phyloP scores from a whole-genome alignment of 768 basidiomycete genomes.

The Psilocybe tampanensis region DNA sequence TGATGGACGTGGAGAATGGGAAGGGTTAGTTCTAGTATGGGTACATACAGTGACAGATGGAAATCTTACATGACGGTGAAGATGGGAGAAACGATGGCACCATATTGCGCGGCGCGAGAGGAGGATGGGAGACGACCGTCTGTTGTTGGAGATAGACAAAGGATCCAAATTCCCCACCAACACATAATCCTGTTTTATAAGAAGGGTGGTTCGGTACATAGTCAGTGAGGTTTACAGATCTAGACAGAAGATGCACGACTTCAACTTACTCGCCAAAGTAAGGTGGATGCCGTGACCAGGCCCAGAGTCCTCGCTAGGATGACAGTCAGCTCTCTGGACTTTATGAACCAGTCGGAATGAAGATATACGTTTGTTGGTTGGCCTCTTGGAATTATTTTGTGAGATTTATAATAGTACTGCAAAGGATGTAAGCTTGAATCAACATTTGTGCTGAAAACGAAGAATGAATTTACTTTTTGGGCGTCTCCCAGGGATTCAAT shows the following conservation, averaged over 20 bases:
- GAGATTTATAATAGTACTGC: conserved; percentile 55
- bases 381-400: conserved; percentile 48
- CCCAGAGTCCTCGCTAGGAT: conserved; percentile 51
- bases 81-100: conserved; percentile 60
- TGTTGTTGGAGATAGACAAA: conserved; percentile 59
- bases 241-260: background rate
- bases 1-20: too few relatives aligned
- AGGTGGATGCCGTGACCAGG: conserved; percentile 65
- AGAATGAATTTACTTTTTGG: conserved; percentile 47
- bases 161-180: conserved; percentile 70
- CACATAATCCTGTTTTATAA: conserved; percentile 47
- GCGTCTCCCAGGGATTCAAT: conserved; percentile 59
- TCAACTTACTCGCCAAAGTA: conserved; percentile 69
- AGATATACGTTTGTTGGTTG: conserved; percentile 43
- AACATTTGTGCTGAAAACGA: background rate
- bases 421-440: background rate
- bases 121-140: conserved; percentile 43
- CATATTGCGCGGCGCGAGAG: conserved; percentile 58
- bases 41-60: too few relatives aligned
- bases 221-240: too few relatives aligned
- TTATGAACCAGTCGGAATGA: too few relatives aligned
- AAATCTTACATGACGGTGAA: conserved; percentile 60
- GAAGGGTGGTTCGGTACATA: background rate
- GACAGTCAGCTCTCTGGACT: too few relatives aligned
- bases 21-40: too few relatives aligned